phyloP scores from a whole-genome alignment of 768 basidiomycete species.

The Pholiota conissans region DNA sequence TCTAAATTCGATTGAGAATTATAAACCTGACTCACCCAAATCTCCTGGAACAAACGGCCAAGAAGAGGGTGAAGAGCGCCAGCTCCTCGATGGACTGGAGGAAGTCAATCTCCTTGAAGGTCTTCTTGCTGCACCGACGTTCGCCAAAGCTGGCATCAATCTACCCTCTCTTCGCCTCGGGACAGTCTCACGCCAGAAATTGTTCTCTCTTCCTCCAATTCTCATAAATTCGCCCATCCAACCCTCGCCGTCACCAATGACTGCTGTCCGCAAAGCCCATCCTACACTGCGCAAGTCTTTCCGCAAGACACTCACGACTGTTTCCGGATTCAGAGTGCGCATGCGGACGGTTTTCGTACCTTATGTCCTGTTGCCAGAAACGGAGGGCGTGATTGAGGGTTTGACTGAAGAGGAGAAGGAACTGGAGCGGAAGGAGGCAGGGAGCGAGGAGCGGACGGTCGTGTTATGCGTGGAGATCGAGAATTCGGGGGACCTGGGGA shows the following conservation, averaged over 20 bases:
- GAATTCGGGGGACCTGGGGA: slow-evolving; percentile 68
- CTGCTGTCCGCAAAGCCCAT: slow-evolving; percentile 45
- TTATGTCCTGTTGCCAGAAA: slow-evolving; percentile 66
- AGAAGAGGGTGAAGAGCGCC: slow-evolving; percentile 51
- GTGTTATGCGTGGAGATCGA: slow-evolving; percentile 92
- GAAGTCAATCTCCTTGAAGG: slow-evolving; percentile 66
- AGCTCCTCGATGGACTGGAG: slow-evolving; percentile 39
- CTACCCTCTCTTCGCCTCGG: slow-evolving; percentile 77
- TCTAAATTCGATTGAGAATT: slow-evolving; percentile 34
- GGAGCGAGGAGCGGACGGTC: slow-evolving; percentile 79
- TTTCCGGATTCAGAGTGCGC: slow-evolving; percentile 83
- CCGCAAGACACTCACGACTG: slow-evolving; percentile 73
- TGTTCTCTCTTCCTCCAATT: slow-evolving; percentile 61
- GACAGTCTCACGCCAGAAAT: slow-evolving; percentile 60
- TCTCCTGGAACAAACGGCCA: slow-evolving; percentile 26
- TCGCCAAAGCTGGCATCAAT: slow-evolving; percentile 33
- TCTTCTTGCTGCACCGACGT: slow-evolving; percentile 54
- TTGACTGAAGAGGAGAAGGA: slow-evolving; percentile 46
- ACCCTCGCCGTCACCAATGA: slow-evolving; percentile 52
- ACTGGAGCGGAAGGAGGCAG: slow-evolving; percentile 61
- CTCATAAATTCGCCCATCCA: slow-evolving; percentile 40
- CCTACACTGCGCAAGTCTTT: slow-evolving; percentile 85
- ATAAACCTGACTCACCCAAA: slow-evolving; percentile 32
- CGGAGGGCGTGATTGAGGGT: slow-evolving; percentile 23
- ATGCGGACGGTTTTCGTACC: slow-evolving; percentile 96